These are phyloP conservation scores for Fonsecaea pugnacius DNA, from an alignment of 2,329 filamentous ascomycete species.

Conservation along the genomic window DNA sequence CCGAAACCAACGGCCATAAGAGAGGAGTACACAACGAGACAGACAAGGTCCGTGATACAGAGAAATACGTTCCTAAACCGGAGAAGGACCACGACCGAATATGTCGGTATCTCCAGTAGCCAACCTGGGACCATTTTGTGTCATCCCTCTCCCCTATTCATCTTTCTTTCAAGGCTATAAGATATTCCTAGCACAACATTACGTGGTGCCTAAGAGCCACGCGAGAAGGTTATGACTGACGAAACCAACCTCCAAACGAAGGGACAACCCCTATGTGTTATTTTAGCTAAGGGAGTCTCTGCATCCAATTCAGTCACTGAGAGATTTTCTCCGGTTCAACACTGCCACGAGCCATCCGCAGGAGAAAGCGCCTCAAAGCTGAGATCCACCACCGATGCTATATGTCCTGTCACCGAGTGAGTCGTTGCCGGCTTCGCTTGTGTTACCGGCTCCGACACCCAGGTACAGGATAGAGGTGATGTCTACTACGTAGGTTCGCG, in stretches of 20 bases:
- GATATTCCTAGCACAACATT: not conserved
- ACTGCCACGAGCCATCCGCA: too few relatives aligned
- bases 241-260: conserved; percentile 14
- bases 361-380: too few relatives aligned
- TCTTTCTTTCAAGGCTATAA: not conserved
- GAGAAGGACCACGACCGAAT: conserved; percentile 25
- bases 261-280: too few relatives aligned
- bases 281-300: too few relatives aligned
- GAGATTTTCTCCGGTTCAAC: too few relatives aligned
- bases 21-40: conserved; percentile 20
- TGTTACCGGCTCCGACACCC: conserved; percentile 15
- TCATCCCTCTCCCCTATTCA: too few relatives aligned
- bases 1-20: conserved; percentile 25
- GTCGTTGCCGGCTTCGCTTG: too few relatives aligned
- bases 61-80: conserved; percentile 24
- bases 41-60: conserved; percentile 16
- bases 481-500: conserved; percentile 27
- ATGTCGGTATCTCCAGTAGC: conserved; percentile 20
- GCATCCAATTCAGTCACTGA: too few relatives aligned
- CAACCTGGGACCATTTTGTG: not conserved
- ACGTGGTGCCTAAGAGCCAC: conserved; percentile 17
- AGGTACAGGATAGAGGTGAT: conserved; percentile 22
- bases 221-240: conserved; percentile 13
- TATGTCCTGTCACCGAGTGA: too few relatives aligned
- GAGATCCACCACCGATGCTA: too few relatives aligned